phyloP scores from a whole-genome alignment of 768 basidiomycete species.

The Amanita polypyramis region DNA sequence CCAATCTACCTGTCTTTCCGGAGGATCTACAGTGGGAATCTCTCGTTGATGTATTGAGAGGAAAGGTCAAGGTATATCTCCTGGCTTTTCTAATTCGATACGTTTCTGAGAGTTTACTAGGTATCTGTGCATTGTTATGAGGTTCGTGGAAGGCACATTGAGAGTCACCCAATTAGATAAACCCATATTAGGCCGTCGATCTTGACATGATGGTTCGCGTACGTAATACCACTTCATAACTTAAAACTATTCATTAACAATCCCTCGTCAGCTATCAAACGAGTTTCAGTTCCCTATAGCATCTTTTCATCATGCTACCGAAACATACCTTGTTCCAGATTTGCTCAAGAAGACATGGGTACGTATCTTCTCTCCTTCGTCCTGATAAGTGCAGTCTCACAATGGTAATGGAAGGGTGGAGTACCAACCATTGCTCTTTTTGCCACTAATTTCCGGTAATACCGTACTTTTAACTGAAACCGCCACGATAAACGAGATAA shows the following conservation, averaged over 20 bases:
- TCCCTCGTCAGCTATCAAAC: constrained; percentile 47
- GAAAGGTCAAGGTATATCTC: constrained; percentile 53
- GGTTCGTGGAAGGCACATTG: constrained; percentile 9
- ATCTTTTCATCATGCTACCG: constrained; percentile 71
- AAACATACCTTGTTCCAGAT: constrained; percentile 74
- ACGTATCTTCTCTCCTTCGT: constrained; percentile 8
- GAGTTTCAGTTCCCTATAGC: constrained; percentile 74
- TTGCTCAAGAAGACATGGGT: constrained; percentile 65
- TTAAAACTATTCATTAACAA: not conserved
- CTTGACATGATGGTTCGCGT: constrained; percentile 59
- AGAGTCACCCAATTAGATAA: not conserved
- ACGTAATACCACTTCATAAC: constrained; percentile 11
- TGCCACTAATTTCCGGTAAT: constrained; percentile 44
- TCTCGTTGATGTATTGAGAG: constrained; percentile 60
- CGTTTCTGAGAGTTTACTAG: constrained; percentile 9
- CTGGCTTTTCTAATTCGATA: not conserved
- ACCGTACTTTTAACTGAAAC: not conserved
- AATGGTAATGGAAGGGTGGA: constrained; percentile 22
- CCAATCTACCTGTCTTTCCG: constrained; percentile 32
- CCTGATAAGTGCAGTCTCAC: not conserved
- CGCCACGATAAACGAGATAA: not conserved
- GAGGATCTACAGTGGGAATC: constrained; percentile 63
- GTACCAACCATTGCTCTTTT: constrained; percentile 67
- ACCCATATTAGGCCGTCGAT: constrained; percentile 42
- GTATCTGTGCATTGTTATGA: constrained; percentile 36